Evolutionary conservation across 768 basidiomycete species (phyloP), one percentile per base, ranked within the genome.

Genomic region (Leccinum rimulosum): DNA sequence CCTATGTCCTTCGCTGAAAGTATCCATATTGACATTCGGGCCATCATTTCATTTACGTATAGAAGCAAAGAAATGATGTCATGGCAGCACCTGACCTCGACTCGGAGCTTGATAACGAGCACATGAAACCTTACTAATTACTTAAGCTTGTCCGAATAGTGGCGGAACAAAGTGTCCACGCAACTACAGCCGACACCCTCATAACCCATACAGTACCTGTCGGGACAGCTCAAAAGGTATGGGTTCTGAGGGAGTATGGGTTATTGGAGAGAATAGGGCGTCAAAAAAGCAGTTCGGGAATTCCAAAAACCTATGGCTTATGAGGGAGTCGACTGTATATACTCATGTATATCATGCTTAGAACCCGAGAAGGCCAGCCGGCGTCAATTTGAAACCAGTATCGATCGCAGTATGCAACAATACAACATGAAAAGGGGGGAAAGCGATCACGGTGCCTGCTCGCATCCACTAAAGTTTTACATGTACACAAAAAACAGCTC

Each of bases 401-500:
- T 7, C 1, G n/a, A 38, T 19, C 15, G 15, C 31, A 30, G 9
- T 31, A 40, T 52, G 57, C 56, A 65, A 62, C 15, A 49, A 15
- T 52, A 40, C 0, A 30, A 31, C 4, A n/a, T n/a, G 17, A 40
- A 40, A 40, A n/a, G n/a, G 27, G 7, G 49, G 45, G 33, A 53
- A 2, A 59, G 19, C n/a, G 25, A 35, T 53, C 63, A 70, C 64
- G 56, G 1, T 68, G 68, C 59, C 60, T 61, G 64, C 64, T 66
- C 59, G 63, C 62, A 2, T 36, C 12, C n/a, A 38, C 10, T 38
- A 7, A 36, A 36, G 11, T 9, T 31, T 19, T 25, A 55, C 28
- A 28, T 25, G 33, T 11, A 27, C n/a, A 33, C 31, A 11, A 3
- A 17, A 38, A n/a, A 40, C 33, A 35, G 36, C 60, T 58, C 12